Conservation (phyloP, 305 asterid genomes). For the Nicotiana rustica region DNA sequence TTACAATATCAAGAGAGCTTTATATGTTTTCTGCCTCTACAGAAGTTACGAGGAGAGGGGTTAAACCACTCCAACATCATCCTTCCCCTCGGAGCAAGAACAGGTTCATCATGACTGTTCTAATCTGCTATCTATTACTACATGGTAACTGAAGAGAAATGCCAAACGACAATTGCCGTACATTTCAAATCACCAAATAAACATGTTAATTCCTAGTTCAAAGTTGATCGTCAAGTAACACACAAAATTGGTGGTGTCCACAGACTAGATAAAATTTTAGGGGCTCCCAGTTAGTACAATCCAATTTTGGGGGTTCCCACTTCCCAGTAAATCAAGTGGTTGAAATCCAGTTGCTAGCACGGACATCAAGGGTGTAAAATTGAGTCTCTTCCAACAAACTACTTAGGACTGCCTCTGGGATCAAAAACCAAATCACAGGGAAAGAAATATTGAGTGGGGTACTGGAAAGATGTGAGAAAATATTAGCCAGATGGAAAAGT, state of each 20-base stretch:
- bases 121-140: not conserved
- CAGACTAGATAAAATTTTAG: not conserved
- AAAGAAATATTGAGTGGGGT: no score
- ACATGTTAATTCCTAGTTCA: not conserved
- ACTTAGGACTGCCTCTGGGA: no score
- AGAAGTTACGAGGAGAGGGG: conserved; percentile 1
- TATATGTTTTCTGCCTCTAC: not conserved
- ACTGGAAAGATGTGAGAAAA: no score
- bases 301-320: not conserved
- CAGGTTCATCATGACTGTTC: not conserved
- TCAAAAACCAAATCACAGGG: no score
- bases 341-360: no score
- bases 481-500: no score
- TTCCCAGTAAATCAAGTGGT: no score
- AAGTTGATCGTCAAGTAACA: not conserved
- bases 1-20: not conserved
- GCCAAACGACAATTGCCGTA: not conserved
- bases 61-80: not conserved
- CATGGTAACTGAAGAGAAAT: conserved; percentile 28
- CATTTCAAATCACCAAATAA: not conserved
- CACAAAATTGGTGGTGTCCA: not conserved
- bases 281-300: not conserved
- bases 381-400: no score
- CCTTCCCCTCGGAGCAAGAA: not conserved
- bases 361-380: no score